These are phyloP conservation scores for Aaosphaeria pasadenensis DNA, from an alignment of 2,329 filamentous ascomycete genomes.

Conservation along the genomic window DNA sequence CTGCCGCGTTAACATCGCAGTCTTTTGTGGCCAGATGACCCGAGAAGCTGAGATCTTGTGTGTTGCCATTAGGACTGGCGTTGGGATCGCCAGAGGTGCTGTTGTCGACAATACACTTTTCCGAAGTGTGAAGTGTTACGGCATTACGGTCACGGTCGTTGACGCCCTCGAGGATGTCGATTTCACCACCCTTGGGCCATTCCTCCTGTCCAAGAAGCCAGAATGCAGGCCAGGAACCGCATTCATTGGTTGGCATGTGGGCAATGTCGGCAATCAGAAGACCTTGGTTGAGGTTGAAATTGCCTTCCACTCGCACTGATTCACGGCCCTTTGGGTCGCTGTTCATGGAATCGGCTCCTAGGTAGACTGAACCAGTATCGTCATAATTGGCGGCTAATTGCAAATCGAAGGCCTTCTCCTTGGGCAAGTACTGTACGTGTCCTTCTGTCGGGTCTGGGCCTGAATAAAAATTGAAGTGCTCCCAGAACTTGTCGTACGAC, in stretches of 20 bases:
- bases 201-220: slow-evolving; percentile 25
- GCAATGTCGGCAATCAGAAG: slow-evolving; percentile 30
- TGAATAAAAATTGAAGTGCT: slow-evolving; percentile 28
- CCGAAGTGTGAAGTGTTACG: slow-evolving; percentile 31
- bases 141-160: slow-evolving; percentile 24
- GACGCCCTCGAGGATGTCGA: slow-evolving; percentile 37
- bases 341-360: slow-evolving; percentile 10
- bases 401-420: neutral
- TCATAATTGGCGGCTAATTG: slow-evolving; percentile 2
- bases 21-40: slow-evolving; percentile 46
- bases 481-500: slow-evolving; percentile 30
- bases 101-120: slow-evolving; percentile 21
- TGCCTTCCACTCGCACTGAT: slow-evolving; percentile 29
- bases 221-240: slow-evolving; percentile 32
- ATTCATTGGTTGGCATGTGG: slow-evolving; percentile 33
- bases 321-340: slow-evolving; percentile 22
- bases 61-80: neutral
- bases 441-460: slow-evolving; percentile 6
- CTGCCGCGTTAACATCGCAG: slow-evolving; percentile 41
- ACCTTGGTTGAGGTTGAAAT: slow-evolving; percentile 26
- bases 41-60: slow-evolving; percentile 24
- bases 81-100: slow-evolving; percentile 1
- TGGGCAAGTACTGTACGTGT: slow-evolving; percentile 17
- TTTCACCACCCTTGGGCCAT: slow-evolving; percentile 33
- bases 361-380: neutral